Percentiles rank a stretch among this genome's conserved stretches.
These are phyloP conservation scores for Leccinum aurantiacum DNA, from an alignment of 768 basidiomycete species.

Conservation along the genomic window DNA sequence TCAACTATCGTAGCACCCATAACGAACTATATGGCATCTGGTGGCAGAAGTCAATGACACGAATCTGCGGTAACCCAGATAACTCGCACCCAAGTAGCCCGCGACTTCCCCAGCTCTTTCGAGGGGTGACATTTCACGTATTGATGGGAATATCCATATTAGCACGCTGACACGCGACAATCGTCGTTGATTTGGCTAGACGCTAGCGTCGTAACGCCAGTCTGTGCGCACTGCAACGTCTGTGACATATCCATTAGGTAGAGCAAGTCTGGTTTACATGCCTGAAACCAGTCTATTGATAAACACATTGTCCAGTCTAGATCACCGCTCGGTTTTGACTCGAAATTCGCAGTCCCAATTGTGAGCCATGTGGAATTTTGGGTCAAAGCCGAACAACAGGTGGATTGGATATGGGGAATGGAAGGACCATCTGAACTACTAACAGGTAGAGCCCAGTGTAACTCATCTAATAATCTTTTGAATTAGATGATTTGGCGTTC, in stretches of 20 bases:
- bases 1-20: too few relatives aligned
- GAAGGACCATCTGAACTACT: too few relatives aligned
- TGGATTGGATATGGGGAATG: too few relatives aligned
- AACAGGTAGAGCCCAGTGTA: too few relatives aligned
- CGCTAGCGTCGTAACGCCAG: neutral
- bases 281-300: constrained; percentile 5
- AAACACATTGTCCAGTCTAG: neutral
- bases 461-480: too few relatives aligned
- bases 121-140: neutral
- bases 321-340: neutral
- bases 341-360: neutral
- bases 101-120: constrained; percentile 59
- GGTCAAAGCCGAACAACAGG: constrained; percentile 1
- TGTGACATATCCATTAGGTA: constrained; percentile 6
- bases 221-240: neutral
- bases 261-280: neutral
- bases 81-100: constrained; percentile 73
- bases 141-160: neutral
- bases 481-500: too few relatives aligned
- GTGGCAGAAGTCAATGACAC: constrained; percentile 3
- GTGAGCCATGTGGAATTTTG: neutral
- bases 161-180: neutral
- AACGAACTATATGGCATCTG: constrained; percentile 66
- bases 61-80: neutral
- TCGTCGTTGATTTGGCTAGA: neutral